phyloP scores from a whole-genome alignment of 1,284 basidiomycete species.

The Apiotrichum montevideense region DNA sequence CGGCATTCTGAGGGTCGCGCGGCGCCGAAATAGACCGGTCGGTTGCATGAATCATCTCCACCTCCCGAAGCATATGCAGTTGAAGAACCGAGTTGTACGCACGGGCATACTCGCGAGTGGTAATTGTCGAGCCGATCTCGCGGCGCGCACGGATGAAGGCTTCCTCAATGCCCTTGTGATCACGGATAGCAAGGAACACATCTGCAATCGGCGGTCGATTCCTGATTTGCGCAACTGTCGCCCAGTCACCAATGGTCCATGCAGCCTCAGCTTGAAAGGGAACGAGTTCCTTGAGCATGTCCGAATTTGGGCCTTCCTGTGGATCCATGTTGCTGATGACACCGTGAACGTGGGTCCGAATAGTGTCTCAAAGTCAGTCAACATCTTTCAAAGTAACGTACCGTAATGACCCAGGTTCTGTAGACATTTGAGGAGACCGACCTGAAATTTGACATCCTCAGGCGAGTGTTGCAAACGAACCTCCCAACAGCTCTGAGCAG shows the following conservation, averaged over 20 bases:
- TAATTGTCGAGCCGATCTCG: conserved; percentile 72
- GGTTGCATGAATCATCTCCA: conserved; percentile 66
- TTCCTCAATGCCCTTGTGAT: conserved; percentile 47
- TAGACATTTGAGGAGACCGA: conserved; percentile 85
- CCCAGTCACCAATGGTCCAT: conserved; percentile 94
- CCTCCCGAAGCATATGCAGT: conserved; percentile 81
- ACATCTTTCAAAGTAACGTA: conserved; percentile 45
- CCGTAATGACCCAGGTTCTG: conserved; percentile 96
- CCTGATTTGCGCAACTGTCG: conserved; percentile 55
- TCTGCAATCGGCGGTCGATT: conserved; percentile 67
- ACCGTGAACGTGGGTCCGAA: conserved; percentile 91
- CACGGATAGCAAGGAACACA: conserved; percentile 72
- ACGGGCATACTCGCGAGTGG: conserved; percentile 72
- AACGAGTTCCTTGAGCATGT: conserved; percentile 72
- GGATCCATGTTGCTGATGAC: conserved; percentile 65
- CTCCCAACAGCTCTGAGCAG: conserved; percentile 99
- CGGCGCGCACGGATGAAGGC: conserved; percentile 65
- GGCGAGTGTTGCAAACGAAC: conserved; percentile 88
- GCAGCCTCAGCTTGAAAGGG: conserved; percentile 89
- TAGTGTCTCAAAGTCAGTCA: conserved; percentile 61
- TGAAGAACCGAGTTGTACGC: conserved; percentile 82
- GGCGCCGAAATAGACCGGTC: conserved; percentile 9
- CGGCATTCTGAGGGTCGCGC: conserved; percentile 6
- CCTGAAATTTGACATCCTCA: conserved; percentile 78
- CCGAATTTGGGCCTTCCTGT: conserved; percentile 48